Percentiles rank a stretch among this genome's conserved stretches.
Conservation (phyloP, 1,139 yeast species). For the Geotrichum candidum region DNA sequence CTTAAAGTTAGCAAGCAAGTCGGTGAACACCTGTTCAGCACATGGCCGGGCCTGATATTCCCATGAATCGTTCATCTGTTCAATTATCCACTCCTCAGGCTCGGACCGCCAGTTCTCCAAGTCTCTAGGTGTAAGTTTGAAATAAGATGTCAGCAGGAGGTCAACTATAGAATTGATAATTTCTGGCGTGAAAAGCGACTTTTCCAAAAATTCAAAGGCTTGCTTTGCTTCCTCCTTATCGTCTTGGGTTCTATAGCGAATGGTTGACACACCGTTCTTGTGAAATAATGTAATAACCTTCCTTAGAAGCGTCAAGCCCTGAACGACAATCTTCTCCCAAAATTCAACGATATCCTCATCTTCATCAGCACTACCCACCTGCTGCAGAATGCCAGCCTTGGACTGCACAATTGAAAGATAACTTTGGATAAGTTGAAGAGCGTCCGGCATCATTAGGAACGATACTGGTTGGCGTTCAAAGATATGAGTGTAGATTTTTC, state of each 20-base stretch:
- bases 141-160: constrained; percentile 63
- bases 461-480: constrained; percentile 59
- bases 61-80: constrained; percentile 70
- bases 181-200: constrained; percentile 52
- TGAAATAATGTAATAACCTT: constrained; percentile 55
- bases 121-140: constrained; percentile 67
- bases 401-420: constrained; percentile 55
- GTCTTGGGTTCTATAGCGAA: constrained; percentile 55
- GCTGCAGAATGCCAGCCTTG: constrained; percentile 57
- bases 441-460: constrained; percentile 61
- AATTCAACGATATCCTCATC: constrained; percentile 46
- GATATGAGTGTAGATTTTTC: constrained; percentile 62
- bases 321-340: constrained; percentile 73
- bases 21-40: constrained; percentile 79
- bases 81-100: constrained; percentile 90
- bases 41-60: constrained; percentile 84
- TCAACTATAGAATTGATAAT: constrained; percentile 57
- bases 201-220: constrained; percentile 49
- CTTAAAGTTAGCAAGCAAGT: constrained; percentile 60
- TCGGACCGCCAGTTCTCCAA: constrained; percentile 75
- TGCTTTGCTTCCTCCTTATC: constrained; percentile 51
- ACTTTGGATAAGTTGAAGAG: constrained; percentile 53
- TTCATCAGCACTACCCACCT: constrained; percentile 26
- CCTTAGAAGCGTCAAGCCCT: constrained; percentile 62
- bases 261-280: constrained; percentile 60